These are phyloP conservation scores for Cladosporium phlei DNA, from an alignment of 2,329 filamentous ascomycete species.

Conservation along the genomic window DNA sequence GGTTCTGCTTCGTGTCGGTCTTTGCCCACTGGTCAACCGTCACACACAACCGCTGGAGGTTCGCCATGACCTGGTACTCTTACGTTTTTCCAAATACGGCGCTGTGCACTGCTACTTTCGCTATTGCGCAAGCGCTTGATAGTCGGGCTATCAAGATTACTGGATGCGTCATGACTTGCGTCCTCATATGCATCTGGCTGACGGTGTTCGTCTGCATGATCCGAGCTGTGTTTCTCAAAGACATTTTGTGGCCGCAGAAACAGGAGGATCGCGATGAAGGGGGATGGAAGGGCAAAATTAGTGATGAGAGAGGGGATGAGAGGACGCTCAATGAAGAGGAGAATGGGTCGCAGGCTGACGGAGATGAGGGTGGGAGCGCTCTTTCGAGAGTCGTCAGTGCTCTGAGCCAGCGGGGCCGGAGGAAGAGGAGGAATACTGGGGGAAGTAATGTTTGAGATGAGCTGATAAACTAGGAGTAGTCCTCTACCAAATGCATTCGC, in stretches of 20 bases:
- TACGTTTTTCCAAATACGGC: constrained; percentile 75
- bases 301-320: neutral
- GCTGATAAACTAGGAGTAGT: too few relatives aligned
- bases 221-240: constrained; percentile 57
- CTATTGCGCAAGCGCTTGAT: constrained; percentile 54
- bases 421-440: constrained; percentile 1
- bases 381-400: constrained; percentile 5
- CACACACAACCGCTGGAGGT: constrained; percentile 58
- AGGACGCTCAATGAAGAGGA: neutral
- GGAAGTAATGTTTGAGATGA: constrained; percentile 5
- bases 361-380: neutral
- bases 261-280: constrained; percentile 61
- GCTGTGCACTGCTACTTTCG: constrained; percentile 60
- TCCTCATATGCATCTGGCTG: constrained; percentile 63
- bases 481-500: too few relatives aligned
- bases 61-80: constrained; percentile 81
- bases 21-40: constrained; percentile 68
- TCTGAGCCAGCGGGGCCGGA: constrained; percentile 5
- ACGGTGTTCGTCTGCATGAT: constrained; percentile 68
- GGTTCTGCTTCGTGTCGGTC: constrained; percentile 79
- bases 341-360: neutral
- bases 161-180: constrained; percentile 62
- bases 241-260: constrained; percentile 74
- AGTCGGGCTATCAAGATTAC: constrained; percentile 56
- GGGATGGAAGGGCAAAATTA: constrained; percentile 40